phyloP scores from a whole-genome alignment of 2,329 filamentous ascomycete genomes.

The Penicillium brevicompactum region DNA sequence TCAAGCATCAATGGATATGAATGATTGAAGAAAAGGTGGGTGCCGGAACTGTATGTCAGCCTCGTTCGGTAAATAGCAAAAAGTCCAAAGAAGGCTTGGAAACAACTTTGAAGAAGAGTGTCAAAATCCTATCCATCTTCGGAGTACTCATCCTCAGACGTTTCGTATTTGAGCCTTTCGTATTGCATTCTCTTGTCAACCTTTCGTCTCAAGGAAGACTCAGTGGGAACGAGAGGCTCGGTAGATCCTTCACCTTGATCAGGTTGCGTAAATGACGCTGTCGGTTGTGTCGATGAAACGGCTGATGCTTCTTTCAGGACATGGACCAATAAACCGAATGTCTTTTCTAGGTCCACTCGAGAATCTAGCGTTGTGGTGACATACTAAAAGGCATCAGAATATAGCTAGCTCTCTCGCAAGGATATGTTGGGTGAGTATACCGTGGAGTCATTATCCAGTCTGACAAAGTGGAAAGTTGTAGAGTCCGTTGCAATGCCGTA shows the following conservation, averaged over 20 bases:
- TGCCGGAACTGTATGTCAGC: too few species aligned
- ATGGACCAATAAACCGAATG: constrained; percentile 1
- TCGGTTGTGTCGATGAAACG: background rate
- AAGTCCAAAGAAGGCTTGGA: too few species aligned
- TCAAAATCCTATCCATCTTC: background rate
- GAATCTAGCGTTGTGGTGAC: background rate
- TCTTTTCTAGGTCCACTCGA: background rate
- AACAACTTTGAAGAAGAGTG: too few species aligned
- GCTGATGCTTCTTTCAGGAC: background rate
- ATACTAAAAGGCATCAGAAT: constrained; percentile 1
- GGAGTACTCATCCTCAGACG: background rate
- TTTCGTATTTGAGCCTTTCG: background rate
- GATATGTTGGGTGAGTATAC: background rate
- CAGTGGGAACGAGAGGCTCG: background rate
- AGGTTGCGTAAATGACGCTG: background rate
- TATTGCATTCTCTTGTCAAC: background rate
- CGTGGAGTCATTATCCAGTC: background rate
- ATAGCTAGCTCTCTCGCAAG: background rate
- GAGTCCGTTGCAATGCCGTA: constrained; percentile 6
- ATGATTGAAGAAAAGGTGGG: too few species aligned
- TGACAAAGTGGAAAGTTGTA: background rate
- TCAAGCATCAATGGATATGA: too few species aligned
- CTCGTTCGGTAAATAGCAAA: too few species aligned
- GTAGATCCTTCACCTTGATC: background rate
- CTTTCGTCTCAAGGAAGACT: background rate